Base-by-base conservation (phyloP, 345 rosid species). In the Citrus maxima region DNA sequence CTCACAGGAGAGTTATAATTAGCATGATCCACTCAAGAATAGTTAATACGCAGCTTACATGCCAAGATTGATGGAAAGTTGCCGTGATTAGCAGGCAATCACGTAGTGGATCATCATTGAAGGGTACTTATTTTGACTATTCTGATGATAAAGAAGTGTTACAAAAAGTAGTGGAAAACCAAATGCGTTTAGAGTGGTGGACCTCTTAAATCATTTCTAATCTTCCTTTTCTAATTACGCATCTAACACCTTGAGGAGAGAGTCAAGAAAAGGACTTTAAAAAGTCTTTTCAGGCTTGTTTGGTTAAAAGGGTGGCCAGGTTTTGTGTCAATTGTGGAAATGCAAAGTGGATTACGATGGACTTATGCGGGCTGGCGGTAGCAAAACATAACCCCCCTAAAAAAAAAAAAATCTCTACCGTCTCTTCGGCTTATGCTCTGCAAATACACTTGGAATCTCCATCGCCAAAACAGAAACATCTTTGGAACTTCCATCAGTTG, bases 11-110 rank as follows among this genome's bases (percentile, higher is more conserved):
- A 60, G 56, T 24, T 25, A 35, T 40, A 38, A 38, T 58, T 60
- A 32, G 62, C 66, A 51, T 54, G 32, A 34, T 24, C n/a, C 70
- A 25, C 38, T 65, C 61, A 72, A 27, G 68, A 62, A 40, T 59
- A 69, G 65, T 37, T 37, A 37, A 65, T 37, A 19, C 10, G 28
- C 68, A 72, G 58, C 40, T 60, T 38, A 49, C 30, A 58, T 65
- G 63, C 74, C 85, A 83, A 81, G 78, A 85, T 81, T 83, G 81
- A 54, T 80, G 87, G 85, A 42, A 55, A 51, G 18, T 72, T 76
- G 34, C 74, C 71, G 63, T 80, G 82, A 81, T 74, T 65, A 78
- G 74, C 42, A 81, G 82, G 82, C 75, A 62, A 70, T 64, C 67
- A 67, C 65, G 67, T 60, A 71, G 2, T 28, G 77, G 73, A 77